Percentiles rank a stretch among this genome's conserved stretches.
phyloP scores from a whole-genome alignment of 2,329 filamentous ascomycete genomes.

The Colletotrichum orchidophilum region DNA sequence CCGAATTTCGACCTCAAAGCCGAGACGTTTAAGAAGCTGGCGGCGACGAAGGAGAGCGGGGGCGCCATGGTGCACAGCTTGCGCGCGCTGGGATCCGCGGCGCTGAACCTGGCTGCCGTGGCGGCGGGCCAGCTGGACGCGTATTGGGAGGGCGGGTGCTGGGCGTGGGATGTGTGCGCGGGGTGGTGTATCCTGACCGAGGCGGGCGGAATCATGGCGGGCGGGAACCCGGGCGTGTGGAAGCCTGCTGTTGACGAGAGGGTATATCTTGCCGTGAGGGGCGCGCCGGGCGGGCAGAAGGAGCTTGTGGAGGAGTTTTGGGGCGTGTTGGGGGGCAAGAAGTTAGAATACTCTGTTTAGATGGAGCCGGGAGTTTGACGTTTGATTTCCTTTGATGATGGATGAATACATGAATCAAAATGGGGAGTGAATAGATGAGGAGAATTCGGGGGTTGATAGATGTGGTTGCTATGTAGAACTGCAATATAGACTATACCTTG shows the following conservation, averaged over 20 bases:
- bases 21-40: conserved; percentile 70
- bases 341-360: conserved; percentile 55
- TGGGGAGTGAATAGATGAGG: background rate
- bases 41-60: conserved; percentile 66
- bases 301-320: conserved; percentile 73
- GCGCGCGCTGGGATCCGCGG: conserved; percentile 76
- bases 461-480: background rate
- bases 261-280: conserved; percentile 70
- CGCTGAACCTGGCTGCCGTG: conserved; percentile 78
- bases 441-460: background rate
- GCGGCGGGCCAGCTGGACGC: conserved; percentile 76
- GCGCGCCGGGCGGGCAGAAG: conserved; percentile 67
- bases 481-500: background rate
- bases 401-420: background rate
- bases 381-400: background rate
- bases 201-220: conserved; percentile 77
- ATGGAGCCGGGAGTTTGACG: background rate
- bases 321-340: conserved; percentile 64
- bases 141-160: conserved; percentile 87
- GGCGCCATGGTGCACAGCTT: conserved; percentile 82
- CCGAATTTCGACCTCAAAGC: conserved; percentile 77
- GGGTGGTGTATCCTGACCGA: conserved; percentile 81
- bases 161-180: conserved; percentile 87
- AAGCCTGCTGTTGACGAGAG: conserved; percentile 66
- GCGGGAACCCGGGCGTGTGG: conserved; percentile 80